Evolutionary conservation across 371 early-diverging fungal species (phyloP).

Genomic region (Mucor saturninus): DNA sequence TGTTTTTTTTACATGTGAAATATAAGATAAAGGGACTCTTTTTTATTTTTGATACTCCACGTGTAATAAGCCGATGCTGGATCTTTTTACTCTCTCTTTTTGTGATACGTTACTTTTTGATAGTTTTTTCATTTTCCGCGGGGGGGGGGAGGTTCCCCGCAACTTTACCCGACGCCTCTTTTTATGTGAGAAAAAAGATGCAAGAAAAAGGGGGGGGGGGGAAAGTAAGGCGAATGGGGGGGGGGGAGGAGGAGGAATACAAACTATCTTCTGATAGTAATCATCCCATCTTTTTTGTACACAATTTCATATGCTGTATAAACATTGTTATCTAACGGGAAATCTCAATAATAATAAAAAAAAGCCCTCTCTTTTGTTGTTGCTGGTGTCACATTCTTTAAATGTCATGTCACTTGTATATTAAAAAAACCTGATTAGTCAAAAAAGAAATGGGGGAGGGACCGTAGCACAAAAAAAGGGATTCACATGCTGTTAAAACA

Average conservation of each 20-base stretch:
- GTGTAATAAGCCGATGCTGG: too few relatives aligned
- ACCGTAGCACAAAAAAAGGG: not conserved
- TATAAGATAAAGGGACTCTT: not conserved
- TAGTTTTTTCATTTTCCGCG: constrained; percentile 1
- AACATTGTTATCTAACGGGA: constrained; percentile 1
- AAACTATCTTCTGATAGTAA: constrained; percentile 5
- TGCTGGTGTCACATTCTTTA: too few relatives aligned
- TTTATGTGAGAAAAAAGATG: not conserved
- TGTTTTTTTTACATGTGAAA: not conserved
- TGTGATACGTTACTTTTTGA: constrained; percentile 7
- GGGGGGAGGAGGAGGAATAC: not conserved
- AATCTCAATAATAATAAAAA: not conserved
- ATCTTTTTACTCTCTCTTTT: not conserved
- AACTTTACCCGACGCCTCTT: not conserved
- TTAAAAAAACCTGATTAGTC: constrained; percentile 7
- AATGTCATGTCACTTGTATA: constrained; percentile 6
- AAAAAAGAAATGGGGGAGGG: constrained; percentile 4
- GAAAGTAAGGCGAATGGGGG: too few relatives aligned
- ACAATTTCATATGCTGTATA: constrained; percentile 6
- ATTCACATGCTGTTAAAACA: not conserved
- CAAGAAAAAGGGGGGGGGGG: not conserved
- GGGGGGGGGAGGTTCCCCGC: not conserved
- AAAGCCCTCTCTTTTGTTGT: not conserved
- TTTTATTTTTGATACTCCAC: too few relatives aligned
- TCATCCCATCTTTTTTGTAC: constrained; percentile 5